Evolutionary conservation across 2,329 filamentous ascomycete species (phyloP), one percentile per base, ranked within the genome.

Genomic region (Aspergillus flavus): DNA sequence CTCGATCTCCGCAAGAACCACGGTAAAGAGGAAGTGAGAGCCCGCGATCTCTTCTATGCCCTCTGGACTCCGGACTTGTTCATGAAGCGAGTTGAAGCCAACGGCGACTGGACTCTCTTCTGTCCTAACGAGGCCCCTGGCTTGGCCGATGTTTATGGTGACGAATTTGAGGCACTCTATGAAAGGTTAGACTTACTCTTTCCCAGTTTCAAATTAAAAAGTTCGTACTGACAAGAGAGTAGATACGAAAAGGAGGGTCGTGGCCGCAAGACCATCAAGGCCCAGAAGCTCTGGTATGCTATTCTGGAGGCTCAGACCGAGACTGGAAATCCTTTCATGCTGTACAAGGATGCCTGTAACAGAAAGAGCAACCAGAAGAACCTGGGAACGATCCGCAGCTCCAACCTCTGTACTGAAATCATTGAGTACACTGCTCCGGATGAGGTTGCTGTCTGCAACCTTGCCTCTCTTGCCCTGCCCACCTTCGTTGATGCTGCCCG

Each of bases 361-460:
- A 89, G 89, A 79, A 99, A 99, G 91, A 97, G 94, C 86, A 99
- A 99, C 87, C 95, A 99, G 85, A 98, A 99, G 90, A 99, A 99
- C 82, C 86, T 99, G 36, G 95, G 95, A 69, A 97, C 94, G 66
- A 99, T 99, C 73, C 93, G 93, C 80, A 97, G 93, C 86, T 99
- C 95, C 75, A 99, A 99, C 81, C 86, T 99, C 56, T 99, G 95
- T 89, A 98, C 94, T 57, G 95, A 99, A 82, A 99, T 99, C 73
- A 87, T 99, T 69, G 95, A 99, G 84, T 99, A 97, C 85, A 96
- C 86, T 69, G 93, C 95, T 41, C 94, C 95, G 41, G 95, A 99
- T 80, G 95, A 99, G 86, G 95, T 99, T 57, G 95, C 95, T 71
- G 95, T 98, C 63, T 99, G 95, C 86, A 99, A 99, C 83, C 83